Evolutionary conservation across 1,284 basidiomycete genomes (phyloP).

Genomic region (Lentinula novae-zelandiae): DNA sequence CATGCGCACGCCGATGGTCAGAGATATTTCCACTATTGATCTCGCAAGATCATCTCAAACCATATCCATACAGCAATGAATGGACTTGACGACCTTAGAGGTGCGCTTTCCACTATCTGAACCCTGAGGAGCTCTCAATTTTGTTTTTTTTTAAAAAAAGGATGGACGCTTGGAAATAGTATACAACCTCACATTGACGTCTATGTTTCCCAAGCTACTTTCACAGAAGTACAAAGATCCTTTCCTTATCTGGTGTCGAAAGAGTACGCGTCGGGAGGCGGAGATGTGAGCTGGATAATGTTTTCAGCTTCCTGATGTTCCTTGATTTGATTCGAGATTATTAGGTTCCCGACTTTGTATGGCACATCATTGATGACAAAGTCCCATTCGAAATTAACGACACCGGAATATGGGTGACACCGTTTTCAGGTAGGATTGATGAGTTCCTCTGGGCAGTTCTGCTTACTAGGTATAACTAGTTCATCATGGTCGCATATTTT

Average conservation of each 20-base stretch:
- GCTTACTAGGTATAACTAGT: constrained; percentile 32
- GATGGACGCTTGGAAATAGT: constrained; percentile 65
- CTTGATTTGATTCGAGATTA: not conserved
- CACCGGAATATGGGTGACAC: constrained; percentile 60
- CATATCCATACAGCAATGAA: constrained; percentile 60
- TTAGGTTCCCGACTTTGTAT: constrained; percentile 74
- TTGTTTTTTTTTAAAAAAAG: constrained; percentile 36
- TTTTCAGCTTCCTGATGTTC: not conserved
- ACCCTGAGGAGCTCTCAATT: constrained; percentile 13
- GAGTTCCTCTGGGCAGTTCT: not conserved
- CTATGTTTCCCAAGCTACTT: constrained; percentile 66
- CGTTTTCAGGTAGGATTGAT: constrained; percentile 54
- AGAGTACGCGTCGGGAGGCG: constrained; percentile 75
- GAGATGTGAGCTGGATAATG: constrained; percentile 50
- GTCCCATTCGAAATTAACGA: constrained; percentile 61
- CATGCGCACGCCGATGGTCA: constrained; percentile 78
- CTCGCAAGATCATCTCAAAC: constrained; percentile 11
- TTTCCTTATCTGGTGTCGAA: constrained; percentile 79
- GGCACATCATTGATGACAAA: constrained; percentile 71
- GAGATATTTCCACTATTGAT: constrained; percentile 19
- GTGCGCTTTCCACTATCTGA: constrained; percentile 29
- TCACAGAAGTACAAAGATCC: constrained; percentile 55
- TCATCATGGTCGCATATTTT: constrained; percentile 63
- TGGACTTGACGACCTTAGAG: constrained; percentile 78
- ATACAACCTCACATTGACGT: constrained; percentile 75